phyloP scores from a whole-genome alignment of 2,329 filamentous ascomycete species.

The Leptographium galeiforme region DNA sequence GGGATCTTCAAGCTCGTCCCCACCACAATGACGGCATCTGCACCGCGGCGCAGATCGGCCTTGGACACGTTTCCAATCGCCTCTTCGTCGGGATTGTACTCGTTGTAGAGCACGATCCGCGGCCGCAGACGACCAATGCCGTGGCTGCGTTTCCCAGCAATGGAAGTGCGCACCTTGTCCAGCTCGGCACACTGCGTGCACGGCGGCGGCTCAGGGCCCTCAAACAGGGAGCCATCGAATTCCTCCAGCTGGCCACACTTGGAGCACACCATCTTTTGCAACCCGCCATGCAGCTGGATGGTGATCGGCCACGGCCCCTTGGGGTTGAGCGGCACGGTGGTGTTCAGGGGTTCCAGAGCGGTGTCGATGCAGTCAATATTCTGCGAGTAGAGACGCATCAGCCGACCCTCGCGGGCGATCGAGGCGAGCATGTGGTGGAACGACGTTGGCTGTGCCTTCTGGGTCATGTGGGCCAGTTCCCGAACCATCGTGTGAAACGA shows the following conservation, averaged over 20 bases:
- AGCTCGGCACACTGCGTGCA: conserved; percentile 62
- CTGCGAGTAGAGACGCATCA: conserved; percentile 86
- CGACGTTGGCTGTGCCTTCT: conserved; percentile 63
- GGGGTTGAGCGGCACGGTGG: conserved; percentile 62
- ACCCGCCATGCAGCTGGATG: conserved; percentile 82
- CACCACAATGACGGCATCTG: conserved; percentile 87
- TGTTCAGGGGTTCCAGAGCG: conserved; percentile 63
- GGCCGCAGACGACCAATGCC: conserved; percentile 83
- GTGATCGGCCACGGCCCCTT: conserved; percentile 91
- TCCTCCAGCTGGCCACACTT: conserved; percentile 71
- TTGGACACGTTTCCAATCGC: conserved; percentile 86
- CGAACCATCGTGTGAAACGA: conserved; percentile 96
- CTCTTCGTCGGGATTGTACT: conserved; percentile 91
- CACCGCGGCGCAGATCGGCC: conserved; percentile 71
- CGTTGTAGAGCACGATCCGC: conserved; percentile 93
- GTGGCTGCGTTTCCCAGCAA: conserved; percentile 79
- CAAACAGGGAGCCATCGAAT: conserved; percentile 69
- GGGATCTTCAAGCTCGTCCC: conserved; percentile 94
- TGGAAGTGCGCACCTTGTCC: conserved; percentile 61
- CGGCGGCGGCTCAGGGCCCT: conserved; percentile 68
- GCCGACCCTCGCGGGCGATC: conserved; percentile 70
- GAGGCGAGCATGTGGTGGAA: conserved; percentile 94
- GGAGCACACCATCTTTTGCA: conserved; percentile 93
- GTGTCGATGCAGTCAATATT: conserved; percentile 96
- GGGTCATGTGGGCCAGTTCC: conserved; percentile 67